Conservation (phyloP, 2,329 filamentous ascomycete species). For the Rhynchosporium agropyri region DNA sequence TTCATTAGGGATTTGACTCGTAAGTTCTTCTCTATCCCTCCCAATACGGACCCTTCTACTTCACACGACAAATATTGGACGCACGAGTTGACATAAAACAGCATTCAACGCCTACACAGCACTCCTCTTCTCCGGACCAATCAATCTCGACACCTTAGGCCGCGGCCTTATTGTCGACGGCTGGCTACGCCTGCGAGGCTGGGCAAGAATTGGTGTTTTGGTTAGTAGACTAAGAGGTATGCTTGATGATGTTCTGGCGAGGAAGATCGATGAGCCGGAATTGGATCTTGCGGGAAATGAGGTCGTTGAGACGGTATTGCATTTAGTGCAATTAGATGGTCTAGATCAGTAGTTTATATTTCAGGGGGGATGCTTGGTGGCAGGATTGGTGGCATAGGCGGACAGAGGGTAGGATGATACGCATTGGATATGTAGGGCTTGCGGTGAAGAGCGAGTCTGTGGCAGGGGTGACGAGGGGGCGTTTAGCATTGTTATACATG, state of each 20-base stretch:
- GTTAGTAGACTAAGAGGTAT: conserved; percentile 81
- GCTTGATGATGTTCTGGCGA: conserved; percentile 81
- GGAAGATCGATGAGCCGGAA: conserved; percentile 76
- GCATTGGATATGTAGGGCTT: not conserved
- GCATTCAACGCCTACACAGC: conserved; percentile 88
- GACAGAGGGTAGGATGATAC: too few species aligned
- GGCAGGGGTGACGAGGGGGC: not conserved
- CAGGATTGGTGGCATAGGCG: not conserved
- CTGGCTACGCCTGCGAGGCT: conserved; percentile 84
- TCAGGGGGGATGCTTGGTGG: not conserved
- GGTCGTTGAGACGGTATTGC: conserved; percentile 76
- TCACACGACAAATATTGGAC: not conserved
- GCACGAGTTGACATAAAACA: conserved; percentile 38
- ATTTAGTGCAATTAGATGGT: conserved; percentile 87
- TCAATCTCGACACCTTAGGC: conserved; percentile 84
- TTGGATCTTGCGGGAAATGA: conserved; percentile 60
- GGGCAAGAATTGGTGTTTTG: conserved; percentile 92
- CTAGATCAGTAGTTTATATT: conserved; percentile 57
- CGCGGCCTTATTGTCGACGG: conserved; percentile 88
- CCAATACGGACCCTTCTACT: conserved; percentile 2
- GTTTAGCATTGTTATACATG: not conserved
- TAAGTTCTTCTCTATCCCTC: not conserved
- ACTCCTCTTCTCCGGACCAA: conserved; percentile 83
- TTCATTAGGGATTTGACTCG: conserved; percentile 58
- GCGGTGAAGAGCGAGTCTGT: not conserved